Percentiles rank a stretch among this genome's conserved stretches.
These are phyloP conservation scores for Phoma sp. DNA, from an alignment of 2,329 filamentous ascomycete genomes.

Conservation along the genomic window DNA sequence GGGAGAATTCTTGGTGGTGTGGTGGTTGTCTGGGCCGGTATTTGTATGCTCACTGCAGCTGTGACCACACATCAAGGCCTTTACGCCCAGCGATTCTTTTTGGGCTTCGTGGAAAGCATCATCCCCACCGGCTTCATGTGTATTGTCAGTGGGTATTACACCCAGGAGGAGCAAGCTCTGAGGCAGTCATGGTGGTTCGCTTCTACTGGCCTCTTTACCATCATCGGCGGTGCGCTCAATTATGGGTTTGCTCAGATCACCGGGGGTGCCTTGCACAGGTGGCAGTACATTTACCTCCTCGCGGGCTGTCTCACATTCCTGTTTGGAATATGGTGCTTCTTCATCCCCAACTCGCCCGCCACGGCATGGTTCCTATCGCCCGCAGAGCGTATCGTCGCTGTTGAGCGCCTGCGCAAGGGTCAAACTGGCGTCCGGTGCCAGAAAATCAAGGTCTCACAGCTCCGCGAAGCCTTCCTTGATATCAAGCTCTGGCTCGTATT, in stretches of 20 bases:
- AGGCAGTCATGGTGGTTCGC: constrained; percentile 71
- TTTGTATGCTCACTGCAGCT: constrained; percentile 72
- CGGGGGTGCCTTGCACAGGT: constrained; percentile 53
- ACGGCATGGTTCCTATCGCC: constrained; percentile 71
- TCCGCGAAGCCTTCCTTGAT: constrained; percentile 55
- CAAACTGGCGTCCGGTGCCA: constrained; percentile 60
- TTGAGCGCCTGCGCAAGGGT: constrained; percentile 54
- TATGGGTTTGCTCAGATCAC: constrained; percentile 49
- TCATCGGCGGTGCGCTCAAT: constrained; percentile 41
- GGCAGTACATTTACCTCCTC: constrained; percentile 74
- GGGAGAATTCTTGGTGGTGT: constrained; percentile 68
- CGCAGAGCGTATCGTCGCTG: constrained; percentile 65
- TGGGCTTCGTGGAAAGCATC: constrained; percentile 62
- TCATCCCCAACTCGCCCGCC: constrained; percentile 68
- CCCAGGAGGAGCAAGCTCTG: constrained; percentile 52
- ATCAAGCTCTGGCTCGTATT: constrained; percentile 52
- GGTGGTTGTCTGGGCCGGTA: constrained; percentile 69
- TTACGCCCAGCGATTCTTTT: constrained; percentile 61
- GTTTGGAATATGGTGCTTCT: constrained; percentile 72
- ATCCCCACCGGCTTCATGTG: constrained; percentile 65
- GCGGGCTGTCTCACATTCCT: constrained; percentile 60
- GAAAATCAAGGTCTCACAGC: constrained; percentile 59
- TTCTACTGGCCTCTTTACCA: constrained; percentile 54
- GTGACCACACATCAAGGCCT: constrained; percentile 69
- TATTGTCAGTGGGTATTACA: constrained; percentile 54